Evolutionary conservation across 2,329 filamentous ascomycete species (phyloP), one percentile per base, ranked within the genome.

Genomic region (Aspergillus vadensis): DNA sequence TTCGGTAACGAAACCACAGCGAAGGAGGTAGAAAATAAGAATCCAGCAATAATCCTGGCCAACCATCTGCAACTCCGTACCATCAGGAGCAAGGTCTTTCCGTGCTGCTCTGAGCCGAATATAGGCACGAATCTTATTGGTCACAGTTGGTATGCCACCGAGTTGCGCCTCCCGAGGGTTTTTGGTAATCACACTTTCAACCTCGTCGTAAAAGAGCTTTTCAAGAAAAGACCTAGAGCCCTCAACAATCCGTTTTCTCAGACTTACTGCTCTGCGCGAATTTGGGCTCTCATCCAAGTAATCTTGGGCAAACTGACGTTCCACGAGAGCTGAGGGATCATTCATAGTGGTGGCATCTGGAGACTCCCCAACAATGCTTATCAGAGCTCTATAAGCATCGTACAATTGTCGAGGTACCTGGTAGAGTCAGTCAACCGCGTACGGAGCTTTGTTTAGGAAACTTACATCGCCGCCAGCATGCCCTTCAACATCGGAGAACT

Each of bases 111-210:
- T 88, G 60, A 97, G 83, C 52, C 93, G 88, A 67, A 99, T 91
- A 72, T 94, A 99, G 7, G 92, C 95, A 71, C 91, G 91, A 71
- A 97, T 89, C 79, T 96, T 96, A 81, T 91, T 96, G 66, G 93
- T 85, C 21, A 92, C 86, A 57, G 93, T 92, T 1, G 95, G 95
- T 43, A 92, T 86, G 65, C 95, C 95, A 61, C 95, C 95, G 44
- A 97, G 85, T 72, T 91, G 91, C 30, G 95, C 94, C 72, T 97
- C 93, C 58, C 89, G 87, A 2, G 93, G 92, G 72, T 95, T 91
- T 75, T 90, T 96, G 41, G 86, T 83, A 62, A 99, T 89, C 43
- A 90, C 81, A 9, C 82, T 83, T 72, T 97, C 91, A 39, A 98
- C 83, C 66, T 94, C 88, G 52, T 83, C 82, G 72, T 90, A 88